Evolutionary conservation across 108 stramenopile species (phyloP).

Genomic region (Nitzschia sp.): DNA sequence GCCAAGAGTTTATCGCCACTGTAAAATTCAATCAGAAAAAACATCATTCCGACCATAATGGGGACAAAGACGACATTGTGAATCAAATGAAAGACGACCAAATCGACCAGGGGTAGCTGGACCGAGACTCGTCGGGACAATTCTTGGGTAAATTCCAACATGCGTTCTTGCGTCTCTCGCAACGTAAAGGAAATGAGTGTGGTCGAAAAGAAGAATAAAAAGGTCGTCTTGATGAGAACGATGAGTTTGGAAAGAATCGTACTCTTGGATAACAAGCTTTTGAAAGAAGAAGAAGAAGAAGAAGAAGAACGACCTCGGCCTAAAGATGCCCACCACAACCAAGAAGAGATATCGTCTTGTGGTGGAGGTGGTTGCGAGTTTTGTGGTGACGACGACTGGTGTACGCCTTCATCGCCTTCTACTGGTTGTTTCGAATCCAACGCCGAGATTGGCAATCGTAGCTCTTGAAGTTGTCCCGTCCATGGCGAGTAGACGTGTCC

Average conservation of each 20-base stretch:
- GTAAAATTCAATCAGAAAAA: constrained; percentile 94
- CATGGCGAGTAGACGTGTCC: constrained; percentile 46
- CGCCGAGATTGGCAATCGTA: too few species aligned
- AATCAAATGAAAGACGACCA: constrained; percentile 65
- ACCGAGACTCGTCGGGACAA: constrained; percentile 66
- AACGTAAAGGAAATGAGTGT: constrained; percentile 89
- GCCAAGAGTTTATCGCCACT: constrained; percentile 88
- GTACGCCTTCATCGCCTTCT: too few species aligned
- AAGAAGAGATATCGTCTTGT: too few species aligned
- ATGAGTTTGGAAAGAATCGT: constrained; percentile 31
- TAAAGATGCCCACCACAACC: background rate
- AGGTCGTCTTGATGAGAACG: constrained; percentile 71
- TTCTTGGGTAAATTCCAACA: constrained; percentile 91
- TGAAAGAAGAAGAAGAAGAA: background rate
- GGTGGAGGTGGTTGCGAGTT: too few species aligned
- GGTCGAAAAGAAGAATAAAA: constrained; percentile 91
- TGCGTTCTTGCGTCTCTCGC: constrained; percentile 95
- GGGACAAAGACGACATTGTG: constrained; percentile 92
- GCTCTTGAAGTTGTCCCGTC: constrained; percentile 29
- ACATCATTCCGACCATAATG: constrained; percentile 92
- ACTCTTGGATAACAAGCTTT: background rate
- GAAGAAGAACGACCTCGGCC: too few species aligned
- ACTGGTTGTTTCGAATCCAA: too few species aligned
- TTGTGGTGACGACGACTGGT: too few species aligned
- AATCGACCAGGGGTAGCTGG: constrained; percentile 47